Base-by-base conservation (phyloP, 2,329 filamentous ascomycete genomes). In the Aciculosporium take region DNA sequence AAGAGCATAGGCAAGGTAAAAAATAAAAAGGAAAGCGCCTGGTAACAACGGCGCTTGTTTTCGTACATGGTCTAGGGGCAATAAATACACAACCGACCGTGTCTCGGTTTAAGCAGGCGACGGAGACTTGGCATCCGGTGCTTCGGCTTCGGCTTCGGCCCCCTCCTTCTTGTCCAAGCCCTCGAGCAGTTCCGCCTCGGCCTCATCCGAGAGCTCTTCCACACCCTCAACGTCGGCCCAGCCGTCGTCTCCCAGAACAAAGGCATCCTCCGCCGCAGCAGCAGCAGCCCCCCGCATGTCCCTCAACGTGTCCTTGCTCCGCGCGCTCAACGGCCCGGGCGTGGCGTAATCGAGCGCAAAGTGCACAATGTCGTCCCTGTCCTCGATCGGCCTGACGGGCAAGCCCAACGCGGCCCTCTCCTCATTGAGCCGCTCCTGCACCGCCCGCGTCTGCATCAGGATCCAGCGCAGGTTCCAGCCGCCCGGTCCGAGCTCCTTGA, bases 381-480 rank as follows among this genome's bases (percentile, higher is more conserved):
- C 55, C 39, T 57, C 56, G 8, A 63, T 49, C 34, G 57, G 51
- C 47, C 53, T 59, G 13, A 61, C 60, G 39, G 59, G 52, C 44
- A 94, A 55, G 0, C 85, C 84, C 38, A 91, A 58, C 17, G 65
- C 65, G 44, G 67, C 63, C 46, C 86, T 69, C 65, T 94, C 71
- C 38, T 64, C 58, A 32, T 72, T 71, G 55, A 87, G 84, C 49
- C 74, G 68, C 49, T 72, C 71, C 58, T 79, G 76, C 39, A 93
- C 72, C 17, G 65, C 63, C 1, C 55, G 54, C 4, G 79, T 87
- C 65, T 89, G 84, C 80, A 95, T 86, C 46, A 98, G 68, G 47
- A 84, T 74, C 84, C 87, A 95, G 49, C 91, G 71, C 54, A 98
- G 65, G 52, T 80, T 76, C 91, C 91, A 98, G 6, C 91, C 91